phyloP scores from a whole-genome alignment of 257 asterid genomes.

The Nicotiana sylvestris region DNA sequence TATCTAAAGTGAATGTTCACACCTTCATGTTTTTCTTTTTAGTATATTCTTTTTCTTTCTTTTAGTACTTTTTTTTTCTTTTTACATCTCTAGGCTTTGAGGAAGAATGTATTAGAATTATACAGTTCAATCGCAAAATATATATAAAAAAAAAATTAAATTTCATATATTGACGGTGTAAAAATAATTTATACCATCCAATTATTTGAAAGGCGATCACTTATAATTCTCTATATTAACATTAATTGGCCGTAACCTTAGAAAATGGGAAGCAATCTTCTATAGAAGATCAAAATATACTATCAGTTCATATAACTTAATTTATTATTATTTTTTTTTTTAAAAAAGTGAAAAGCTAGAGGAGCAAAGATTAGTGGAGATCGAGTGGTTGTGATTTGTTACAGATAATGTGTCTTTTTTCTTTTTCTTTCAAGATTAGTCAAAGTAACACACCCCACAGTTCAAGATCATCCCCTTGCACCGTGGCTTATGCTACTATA shows the following conservation, averaged over 20 bases:
- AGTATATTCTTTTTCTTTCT: neutral
- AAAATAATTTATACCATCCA: no score
- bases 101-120: neutral
- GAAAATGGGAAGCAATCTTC: no score
- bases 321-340: no score
- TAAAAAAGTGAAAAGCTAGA: neutral
- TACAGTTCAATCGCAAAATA: no score
- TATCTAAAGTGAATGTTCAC: neutral
- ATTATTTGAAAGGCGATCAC: no score
- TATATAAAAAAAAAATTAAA: no score
- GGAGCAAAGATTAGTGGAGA: neutral
- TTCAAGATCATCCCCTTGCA: neutral
- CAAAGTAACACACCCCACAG: neutral
- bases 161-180: no score
- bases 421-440: neutral
- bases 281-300: no score
- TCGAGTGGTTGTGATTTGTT: neutral
- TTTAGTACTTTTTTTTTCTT: neutral
- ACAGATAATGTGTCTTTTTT: neutral
- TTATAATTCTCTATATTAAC: no score
- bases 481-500: neutral
- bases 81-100: neutral
- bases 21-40: neutral
- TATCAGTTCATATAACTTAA: no score
- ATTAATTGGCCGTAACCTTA: no score